phyloP scores from a whole-genome alignment of 2,329 filamentous ascomycete species.

The Aspergillus sergii region DNA sequence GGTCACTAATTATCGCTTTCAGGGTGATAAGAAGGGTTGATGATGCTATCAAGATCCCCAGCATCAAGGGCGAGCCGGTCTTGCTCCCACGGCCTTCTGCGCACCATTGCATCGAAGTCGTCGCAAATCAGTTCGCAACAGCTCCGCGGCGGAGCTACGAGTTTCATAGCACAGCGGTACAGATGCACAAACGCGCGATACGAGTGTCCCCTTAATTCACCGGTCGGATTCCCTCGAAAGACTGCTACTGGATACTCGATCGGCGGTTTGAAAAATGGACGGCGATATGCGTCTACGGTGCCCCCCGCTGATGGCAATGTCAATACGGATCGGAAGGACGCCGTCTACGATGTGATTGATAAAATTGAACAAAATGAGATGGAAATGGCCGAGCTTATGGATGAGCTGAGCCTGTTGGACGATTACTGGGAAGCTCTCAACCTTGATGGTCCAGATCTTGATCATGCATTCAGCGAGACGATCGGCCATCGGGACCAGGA shows the following conservation, averaged over 20 bases:
- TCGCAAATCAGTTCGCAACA: slow-evolving; percentile 25
- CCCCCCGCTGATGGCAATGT: slow-evolving; percentile 19
- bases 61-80: slow-evolving; percentile 32
- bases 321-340: slow-evolving; percentile 28
- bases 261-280: slow-evolving; percentile 16
- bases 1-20: slow-evolving; percentile 12
- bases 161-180: slow-evolving; percentile 21
- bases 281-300: slow-evolving; percentile 28
- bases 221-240: neutral
- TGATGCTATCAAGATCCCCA: slow-evolving; percentile 40
- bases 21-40: slow-evolving; percentile 20
- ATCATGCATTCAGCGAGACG: slow-evolving; percentile 31
- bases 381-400: slow-evolving; percentile 36
- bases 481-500: slow-evolving; percentile 36
- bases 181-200: slow-evolving; percentile 18
- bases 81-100: slow-evolving; percentile 31
- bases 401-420: slow-evolving; percentile 37
- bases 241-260: neutral
- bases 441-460: slow-evolving; percentile 28
- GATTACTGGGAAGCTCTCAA: slow-evolving; percentile 28
- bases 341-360: slow-evolving; percentile 40
- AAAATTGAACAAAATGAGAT: slow-evolving; percentile 40
- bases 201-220: slow-evolving; percentile 2
- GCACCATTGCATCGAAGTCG: slow-evolving; percentile 23
- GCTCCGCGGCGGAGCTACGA: slow-evolving; percentile 28